phyloP scores from a whole-genome alignment of 2,329 filamentous ascomycete genomes.

The Nothophoma quercina region DNA sequence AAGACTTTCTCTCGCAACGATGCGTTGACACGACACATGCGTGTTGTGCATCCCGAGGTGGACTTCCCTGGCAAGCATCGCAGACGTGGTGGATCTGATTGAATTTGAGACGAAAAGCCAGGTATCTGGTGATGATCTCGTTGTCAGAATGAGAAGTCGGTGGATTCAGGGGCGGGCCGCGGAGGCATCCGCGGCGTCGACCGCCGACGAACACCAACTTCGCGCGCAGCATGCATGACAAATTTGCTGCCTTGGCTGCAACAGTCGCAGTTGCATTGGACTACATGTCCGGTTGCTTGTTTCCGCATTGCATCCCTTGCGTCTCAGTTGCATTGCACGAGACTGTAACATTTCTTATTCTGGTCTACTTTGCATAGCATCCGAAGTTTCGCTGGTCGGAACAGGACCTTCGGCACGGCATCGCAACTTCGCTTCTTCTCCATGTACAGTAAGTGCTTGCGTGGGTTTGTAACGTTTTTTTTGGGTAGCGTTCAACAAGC shows the following conservation, averaged over 20 bases:
- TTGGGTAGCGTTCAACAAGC: constrained; percentile 3
- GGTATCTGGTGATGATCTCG: background rate
- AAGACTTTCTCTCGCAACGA: constrained; percentile 97
- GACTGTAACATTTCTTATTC: background rate
- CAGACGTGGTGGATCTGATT: constrained; percentile 50
- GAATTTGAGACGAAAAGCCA: constrained; percentile 21
- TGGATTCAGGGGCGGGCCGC: background rate
- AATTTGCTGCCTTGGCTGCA: constrained; percentile 4
- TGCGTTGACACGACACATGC: constrained; percentile 90
- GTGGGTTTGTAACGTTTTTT: background rate
- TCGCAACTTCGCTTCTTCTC: background rate
- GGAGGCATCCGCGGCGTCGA: background rate
- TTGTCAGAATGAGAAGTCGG: constrained; percentile 3
- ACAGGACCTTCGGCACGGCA: constrained; percentile 3
- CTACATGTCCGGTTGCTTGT: background rate
- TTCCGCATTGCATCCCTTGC: constrained; percentile 6
- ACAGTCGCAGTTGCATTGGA: constrained; percentile 6
- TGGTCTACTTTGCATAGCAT: constrained; percentile 7
- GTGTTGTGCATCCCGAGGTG: constrained; percentile 90
- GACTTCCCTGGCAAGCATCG: constrained; percentile 76
- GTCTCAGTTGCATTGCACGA: background rate
- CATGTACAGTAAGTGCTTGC: constrained; percentile 4
- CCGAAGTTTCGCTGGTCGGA: constrained; percentile 18
- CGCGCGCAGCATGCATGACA: background rate
- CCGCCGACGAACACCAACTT: background rate